phyloP scores from a whole-genome alignment of 2,329 filamentous ascomycete genomes.

The Phialocephala sp. region DNA sequence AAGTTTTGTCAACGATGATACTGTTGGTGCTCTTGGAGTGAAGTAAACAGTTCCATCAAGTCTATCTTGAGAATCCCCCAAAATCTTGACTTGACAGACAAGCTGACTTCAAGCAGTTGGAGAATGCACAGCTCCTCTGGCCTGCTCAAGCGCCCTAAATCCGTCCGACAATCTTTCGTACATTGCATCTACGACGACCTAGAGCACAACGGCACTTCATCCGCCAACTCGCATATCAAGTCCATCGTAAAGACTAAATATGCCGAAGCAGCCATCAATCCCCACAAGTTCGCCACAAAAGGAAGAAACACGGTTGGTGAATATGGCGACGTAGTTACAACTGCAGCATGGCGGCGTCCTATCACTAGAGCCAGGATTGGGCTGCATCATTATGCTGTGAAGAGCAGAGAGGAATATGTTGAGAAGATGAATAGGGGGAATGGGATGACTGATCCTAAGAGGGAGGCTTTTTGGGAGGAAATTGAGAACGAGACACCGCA shows the following conservation, averaged over 20 bases:
- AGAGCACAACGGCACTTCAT: constrained; percentile 26
- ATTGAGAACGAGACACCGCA: constrained; percentile 34
- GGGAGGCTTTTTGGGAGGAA: constrained; percentile 37
- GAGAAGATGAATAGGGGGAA: constrained; percentile 37
- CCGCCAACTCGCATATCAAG: constrained; percentile 43
- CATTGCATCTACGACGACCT: constrained; percentile 40
- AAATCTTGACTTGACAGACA: not conserved
- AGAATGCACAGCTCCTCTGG: constrained; percentile 42
- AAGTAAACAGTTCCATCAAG: constrained; percentile 28
- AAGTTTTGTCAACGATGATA: constrained; percentile 35
- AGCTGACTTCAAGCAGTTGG: constrained; percentile 32
- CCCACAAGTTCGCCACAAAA: constrained; percentile 37
- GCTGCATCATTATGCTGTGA: constrained; percentile 44
- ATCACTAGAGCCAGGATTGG: constrained; percentile 41
- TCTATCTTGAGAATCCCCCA: too few relatives aligned
- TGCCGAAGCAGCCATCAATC: constrained; percentile 31
- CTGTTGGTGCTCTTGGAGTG: constrained; percentile 42
- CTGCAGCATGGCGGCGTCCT: constrained; percentile 37
- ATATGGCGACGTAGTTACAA: constrained; percentile 34
- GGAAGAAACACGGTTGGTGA: constrained; percentile 39
- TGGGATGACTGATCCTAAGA: constrained; percentile 38
- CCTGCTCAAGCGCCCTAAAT: constrained; percentile 36
- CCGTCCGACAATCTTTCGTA: constrained; percentile 40
- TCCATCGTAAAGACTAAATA: constrained; percentile 41
- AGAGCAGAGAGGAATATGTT: constrained; percentile 43